Conservation (phyloP, 495 filamentous ascomycete species). For the Ramalina peruviana region DNA sequence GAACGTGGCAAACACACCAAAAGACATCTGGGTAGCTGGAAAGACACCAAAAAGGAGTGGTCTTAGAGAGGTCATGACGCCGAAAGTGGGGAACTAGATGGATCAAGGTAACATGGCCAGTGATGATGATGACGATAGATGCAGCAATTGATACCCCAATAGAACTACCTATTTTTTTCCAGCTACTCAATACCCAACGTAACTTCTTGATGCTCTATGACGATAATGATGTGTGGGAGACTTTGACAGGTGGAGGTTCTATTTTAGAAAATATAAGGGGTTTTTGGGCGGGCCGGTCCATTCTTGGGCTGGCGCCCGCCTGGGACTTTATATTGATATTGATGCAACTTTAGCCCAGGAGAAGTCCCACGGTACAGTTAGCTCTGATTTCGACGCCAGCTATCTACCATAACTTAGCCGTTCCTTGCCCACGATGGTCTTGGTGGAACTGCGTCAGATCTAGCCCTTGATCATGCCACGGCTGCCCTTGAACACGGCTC, state of each 20-base stretch:
- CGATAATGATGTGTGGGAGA: too few species aligned
- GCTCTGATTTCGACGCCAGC: background rate
- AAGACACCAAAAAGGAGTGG: constrained; percentile 27
- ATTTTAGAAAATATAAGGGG: too few species aligned
- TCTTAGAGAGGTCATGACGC: constrained; percentile 41
- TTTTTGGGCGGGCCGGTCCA: too few species aligned
- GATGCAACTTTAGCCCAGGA: background rate
- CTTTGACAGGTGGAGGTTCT: too few species aligned
- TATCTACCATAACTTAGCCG: background rate
- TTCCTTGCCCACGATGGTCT: background rate
- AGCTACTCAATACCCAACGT: too few species aligned
- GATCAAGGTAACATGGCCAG: background rate
- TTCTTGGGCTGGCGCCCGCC: too few species aligned
- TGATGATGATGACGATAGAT: constrained; percentile 2
- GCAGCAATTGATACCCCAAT: background rate
- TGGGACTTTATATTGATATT: too few species aligned
- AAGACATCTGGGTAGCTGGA: constrained; percentile 23
- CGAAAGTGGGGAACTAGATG: constrained; percentile 13
- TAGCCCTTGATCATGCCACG: background rate
- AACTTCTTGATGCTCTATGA: too few species aligned
- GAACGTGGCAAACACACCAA: constrained; percentile 14
- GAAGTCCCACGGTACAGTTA: background rate
- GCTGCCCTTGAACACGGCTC: background rate
- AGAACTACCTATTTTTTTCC: background rate
- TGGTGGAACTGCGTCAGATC: too few species aligned